These are phyloP conservation scores for Magnaporthiopsis incrustans DNA, from an alignment of 2,329 filamentous ascomycete genomes.

Conservation along the genomic window DNA sequence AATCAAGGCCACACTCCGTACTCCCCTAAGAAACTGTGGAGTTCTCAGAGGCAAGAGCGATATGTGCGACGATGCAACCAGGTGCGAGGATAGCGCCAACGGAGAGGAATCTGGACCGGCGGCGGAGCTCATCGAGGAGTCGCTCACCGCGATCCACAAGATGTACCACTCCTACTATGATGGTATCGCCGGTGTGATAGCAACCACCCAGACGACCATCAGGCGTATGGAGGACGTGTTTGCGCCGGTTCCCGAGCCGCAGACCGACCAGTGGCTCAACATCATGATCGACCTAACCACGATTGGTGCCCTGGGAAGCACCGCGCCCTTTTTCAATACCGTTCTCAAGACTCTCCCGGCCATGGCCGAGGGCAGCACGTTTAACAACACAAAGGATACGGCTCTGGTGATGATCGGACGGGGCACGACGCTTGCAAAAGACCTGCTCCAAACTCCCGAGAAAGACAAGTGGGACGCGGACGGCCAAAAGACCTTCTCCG, in stretches of 20 bases:
- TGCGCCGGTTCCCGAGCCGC: constrained; percentile 18
- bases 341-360: constrained; percentile 16
- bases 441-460: constrained; percentile 12
- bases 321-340: constrained; percentile 21
- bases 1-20: constrained; percentile 9
- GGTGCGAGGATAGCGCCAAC: constrained; percentile 5
- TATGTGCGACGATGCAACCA: constrained; percentile 9
- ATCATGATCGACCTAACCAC: constrained; percentile 22
- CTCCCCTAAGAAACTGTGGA: constrained; percentile 5
- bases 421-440: constrained; percentile 19
- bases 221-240: constrained; percentile 19
- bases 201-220: constrained; percentile 13
- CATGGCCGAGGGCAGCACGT: constrained; percentile 11
- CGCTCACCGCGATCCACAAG: constrained; percentile 12
- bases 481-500: constrained; percentile 18
- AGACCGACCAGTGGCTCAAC: constrained; percentile 18
- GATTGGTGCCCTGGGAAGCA: constrained; percentile 17
- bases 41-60: background rate
- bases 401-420: constrained; percentile 19
- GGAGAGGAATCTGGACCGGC: constrained; percentile 11
- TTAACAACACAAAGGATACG: constrained; percentile 20
- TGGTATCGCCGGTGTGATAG: constrained; percentile 11
- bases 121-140: constrained; percentile 15
- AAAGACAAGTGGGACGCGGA: constrained; percentile 18
- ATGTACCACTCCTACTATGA: constrained; percentile 13